Evolutionary conservation across 164 flowering plant genomes (phyloP).

Genomic region (Buxus sempervirens): DNA sequence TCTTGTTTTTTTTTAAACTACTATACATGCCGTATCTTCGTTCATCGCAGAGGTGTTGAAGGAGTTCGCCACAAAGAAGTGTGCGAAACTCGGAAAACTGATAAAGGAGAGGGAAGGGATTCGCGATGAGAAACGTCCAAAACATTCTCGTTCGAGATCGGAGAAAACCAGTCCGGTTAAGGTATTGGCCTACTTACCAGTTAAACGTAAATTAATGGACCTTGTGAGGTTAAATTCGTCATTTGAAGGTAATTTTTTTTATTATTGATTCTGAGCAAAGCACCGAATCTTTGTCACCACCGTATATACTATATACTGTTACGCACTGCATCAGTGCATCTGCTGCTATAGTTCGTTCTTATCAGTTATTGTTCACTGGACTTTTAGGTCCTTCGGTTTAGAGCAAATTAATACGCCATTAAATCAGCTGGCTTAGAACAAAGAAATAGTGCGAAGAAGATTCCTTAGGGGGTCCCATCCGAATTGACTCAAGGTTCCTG

Average conservation of each 20-base stretch:
- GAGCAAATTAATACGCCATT: too few species aligned
- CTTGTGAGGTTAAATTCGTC: not conserved
- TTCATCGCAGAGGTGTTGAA: constrained; percentile 65
- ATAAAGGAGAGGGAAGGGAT: constrained; percentile 33
- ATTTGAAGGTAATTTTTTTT: not conserved
- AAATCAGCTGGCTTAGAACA: too few species aligned
- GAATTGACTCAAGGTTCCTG: too few species aligned
- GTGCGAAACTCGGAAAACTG: constrained; percentile 56
- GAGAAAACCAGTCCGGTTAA: constrained; percentile 15
- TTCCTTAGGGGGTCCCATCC: too few species aligned
- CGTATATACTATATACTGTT: too few species aligned
- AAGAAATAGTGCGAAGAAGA: too few species aligned
- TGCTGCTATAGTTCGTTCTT: too few species aligned
- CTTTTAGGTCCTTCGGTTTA: too few species aligned
- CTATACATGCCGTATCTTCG: not conserved
- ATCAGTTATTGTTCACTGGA: too few species aligned
- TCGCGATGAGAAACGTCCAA: constrained; percentile 12
- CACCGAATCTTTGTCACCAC: too few species aligned
- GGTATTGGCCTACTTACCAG: constrained; percentile 1
- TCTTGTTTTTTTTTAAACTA: not conserved
- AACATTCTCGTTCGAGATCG: constrained; percentile 12
- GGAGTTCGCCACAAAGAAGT: constrained; percentile 64
- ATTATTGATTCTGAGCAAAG: too few species aligned
- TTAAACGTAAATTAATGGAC: not conserved
- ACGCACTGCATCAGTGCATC: too few species aligned